Conservation (phyloP, 176 grass and related monocot genomes). For the Oryza brachyantha region DNA sequence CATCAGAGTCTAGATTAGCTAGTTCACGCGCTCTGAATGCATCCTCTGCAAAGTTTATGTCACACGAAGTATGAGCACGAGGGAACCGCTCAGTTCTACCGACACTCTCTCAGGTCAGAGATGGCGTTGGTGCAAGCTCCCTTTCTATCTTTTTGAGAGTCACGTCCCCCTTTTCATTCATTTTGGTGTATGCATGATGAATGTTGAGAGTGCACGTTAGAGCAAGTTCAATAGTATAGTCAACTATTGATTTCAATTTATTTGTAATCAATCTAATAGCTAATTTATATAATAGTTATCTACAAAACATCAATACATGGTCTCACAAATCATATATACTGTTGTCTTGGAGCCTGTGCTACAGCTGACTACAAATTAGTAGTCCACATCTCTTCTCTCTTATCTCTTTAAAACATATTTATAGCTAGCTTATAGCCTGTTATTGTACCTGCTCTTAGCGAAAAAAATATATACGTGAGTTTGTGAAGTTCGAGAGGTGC, state of each 20-base stretch:
- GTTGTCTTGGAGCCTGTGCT: too few relatives aligned
- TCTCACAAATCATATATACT: too few relatives aligned
- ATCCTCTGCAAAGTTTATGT: not conserved
- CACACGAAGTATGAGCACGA: constrained; percentile 12
- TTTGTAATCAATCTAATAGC: too few relatives aligned
- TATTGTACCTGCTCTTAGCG: too few relatives aligned
- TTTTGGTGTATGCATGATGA: constrained; percentile 32
- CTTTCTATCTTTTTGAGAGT: constrained; percentile 39
- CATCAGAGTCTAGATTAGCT: not conserved
- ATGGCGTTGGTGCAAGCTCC: constrained; percentile 28
- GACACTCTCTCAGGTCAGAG: constrained; percentile 14
- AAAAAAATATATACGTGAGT: not conserved
- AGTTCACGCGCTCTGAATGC: constrained; percentile 16
- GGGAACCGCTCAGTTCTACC: constrained; percentile 10
- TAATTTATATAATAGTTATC: too few relatives aligned
- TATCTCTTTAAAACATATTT: too few relatives aligned
- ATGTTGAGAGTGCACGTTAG: constrained; percentile 16
- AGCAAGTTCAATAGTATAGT: too few relatives aligned
- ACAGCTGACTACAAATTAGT: too few relatives aligned
- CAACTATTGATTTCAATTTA: too few relatives aligned
- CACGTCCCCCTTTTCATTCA: constrained; percentile 14
- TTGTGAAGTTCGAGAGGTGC: constrained; percentile 1
- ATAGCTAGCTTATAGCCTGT: too few relatives aligned
- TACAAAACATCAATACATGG: too few relatives aligned
- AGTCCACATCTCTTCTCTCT: too few relatives aligned